Conservation (phyloP, 2,329 filamentous ascomycete species). For the Scedosporium minutisporum region DNA sequence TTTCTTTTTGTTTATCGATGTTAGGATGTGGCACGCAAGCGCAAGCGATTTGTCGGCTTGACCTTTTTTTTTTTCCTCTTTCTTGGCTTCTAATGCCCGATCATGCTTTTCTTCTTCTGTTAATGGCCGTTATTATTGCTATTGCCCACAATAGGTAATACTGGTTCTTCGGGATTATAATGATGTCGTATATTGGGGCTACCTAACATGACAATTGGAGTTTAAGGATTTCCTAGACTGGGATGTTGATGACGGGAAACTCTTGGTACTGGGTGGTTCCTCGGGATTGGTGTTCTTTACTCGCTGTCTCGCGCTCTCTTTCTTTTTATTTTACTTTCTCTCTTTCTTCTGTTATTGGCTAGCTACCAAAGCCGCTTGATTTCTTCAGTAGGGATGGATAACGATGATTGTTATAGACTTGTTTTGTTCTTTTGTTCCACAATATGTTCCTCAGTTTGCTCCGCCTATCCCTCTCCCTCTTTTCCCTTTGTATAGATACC, state of each 20-base stretch:
- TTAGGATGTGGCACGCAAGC: no score
- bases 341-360: not conserved
- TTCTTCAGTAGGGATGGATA: not conserved
- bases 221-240: slow-evolving; percentile 1
- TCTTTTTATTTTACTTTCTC: not conserved
- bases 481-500: slow-evolving; percentile 3
- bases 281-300: slow-evolving; percentile 2
- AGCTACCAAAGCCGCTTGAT: not conserved
- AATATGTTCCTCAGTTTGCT: not conserved
- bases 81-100: not conserved
- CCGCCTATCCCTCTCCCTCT: not conserved
- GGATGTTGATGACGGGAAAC: not conserved
- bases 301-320: not conserved
- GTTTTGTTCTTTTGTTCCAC: not conserved
- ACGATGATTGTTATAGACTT: not conserved
- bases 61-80: slow-evolving; percentile 2
- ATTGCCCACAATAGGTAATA: not conserved
- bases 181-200: not conserved
- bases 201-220: not conserved
- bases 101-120: not conserved
- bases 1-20: slow-evolving; percentile 4
- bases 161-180: not conserved
- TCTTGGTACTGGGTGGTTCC: not conserved
- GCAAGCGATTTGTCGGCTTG: not conserved
- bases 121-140: not conserved